A percentile compares a stretch with the other conserved stretches of the same genome.
These are phyloP conservation scores for Dicorynia guianensis DNA, from an alignment of 306 rosid genomes.

Conservation along the genomic window DNA sequence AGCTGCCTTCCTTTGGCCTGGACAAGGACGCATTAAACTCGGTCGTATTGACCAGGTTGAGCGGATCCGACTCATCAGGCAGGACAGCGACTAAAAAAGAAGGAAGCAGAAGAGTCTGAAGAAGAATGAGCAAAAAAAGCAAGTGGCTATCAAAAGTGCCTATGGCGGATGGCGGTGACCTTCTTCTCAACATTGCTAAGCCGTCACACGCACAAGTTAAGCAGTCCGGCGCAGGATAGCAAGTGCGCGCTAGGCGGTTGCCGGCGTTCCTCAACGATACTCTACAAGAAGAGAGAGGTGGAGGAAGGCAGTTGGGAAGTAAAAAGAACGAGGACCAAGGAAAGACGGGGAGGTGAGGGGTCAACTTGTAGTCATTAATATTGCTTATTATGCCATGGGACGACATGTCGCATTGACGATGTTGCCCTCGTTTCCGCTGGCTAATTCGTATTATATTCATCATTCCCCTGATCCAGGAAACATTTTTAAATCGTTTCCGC, in stretches of 20 bases:
- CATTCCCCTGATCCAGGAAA: neutral
- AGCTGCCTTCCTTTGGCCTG: constrained; percentile 75
- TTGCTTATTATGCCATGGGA: neutral
- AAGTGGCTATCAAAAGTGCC: constrained; percentile 32
- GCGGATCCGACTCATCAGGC: constrained; percentile 61
- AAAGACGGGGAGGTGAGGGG: constrained; percentile 42
- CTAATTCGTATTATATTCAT: neutral
- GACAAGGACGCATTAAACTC: constrained; percentile 71
- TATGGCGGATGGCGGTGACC: constrained; percentile 31
- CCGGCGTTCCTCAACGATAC: constrained; percentile 34
- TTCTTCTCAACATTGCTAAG: constrained; percentile 58
- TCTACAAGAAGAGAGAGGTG: constrained; percentile 3
- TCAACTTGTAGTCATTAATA: constrained; percentile 58
- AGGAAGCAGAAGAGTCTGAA: constrained; percentile 51
- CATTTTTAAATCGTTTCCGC: too few relatives aligned
- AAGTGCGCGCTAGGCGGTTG: constrained; percentile 22
- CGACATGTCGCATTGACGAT: constrained; percentile 31
- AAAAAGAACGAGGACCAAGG: constrained; percentile 40
- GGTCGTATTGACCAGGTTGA: constrained; percentile 59
- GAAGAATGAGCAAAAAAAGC: constrained; percentile 43
- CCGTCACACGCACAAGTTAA: constrained; percentile 34
- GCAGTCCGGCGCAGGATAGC: neutral
- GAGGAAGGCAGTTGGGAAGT: constrained; percentile 37
- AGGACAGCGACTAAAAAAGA: constrained; percentile 50
- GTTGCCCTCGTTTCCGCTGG: constrained; percentile 26